These are phyloP conservation scores for Diversispora epigaea DNA, from an alignment of 192 early-diverging fungal species.

Conservation along the genomic window DNA sequence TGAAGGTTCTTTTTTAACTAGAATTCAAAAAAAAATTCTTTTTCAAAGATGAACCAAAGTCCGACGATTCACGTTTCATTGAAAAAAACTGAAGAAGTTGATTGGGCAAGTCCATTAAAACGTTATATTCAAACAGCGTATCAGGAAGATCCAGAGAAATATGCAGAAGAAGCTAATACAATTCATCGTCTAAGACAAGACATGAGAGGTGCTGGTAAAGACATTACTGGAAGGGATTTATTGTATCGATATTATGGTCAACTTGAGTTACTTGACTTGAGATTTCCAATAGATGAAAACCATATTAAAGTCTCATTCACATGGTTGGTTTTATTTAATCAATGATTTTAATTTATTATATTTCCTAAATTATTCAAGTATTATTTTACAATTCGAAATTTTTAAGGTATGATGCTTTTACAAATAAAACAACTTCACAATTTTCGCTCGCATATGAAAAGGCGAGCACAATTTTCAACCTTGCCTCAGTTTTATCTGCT, in stretches of 20 bases:
- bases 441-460: slow-evolving; percentile 97
- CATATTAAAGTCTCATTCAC: slow-evolving; percentile 85
- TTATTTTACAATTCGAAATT: not conserved
- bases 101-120: slow-evolving; percentile 84
- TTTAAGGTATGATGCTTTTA: slow-evolving; percentile 81
- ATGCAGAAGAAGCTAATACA: slow-evolving; percentile 74
- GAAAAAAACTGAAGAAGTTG: slow-evolving; percentile 89
- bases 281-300: slow-evolving; percentile 92
- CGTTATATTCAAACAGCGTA: slow-evolving; percentile 81
- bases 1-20: too few species aligned
- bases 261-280: slow-evolving; percentile 87
- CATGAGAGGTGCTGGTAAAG: slow-evolving; percentile 91
- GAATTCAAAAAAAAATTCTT: not conserved
- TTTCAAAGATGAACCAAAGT: slow-evolving; percentile 45
- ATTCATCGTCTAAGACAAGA: slow-evolving; percentile 94
- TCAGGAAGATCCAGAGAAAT: slow-evolving; percentile 93
- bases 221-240: slow-evolving; percentile 89
- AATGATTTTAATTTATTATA: not conserved
- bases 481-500: slow-evolving; percentile 76
- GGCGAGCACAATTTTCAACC: slow-evolving; percentile 93
- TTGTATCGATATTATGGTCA: slow-evolving; percentile 97
- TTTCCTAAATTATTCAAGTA: not conserved
- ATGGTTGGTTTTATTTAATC: slow-evolving; percentile 63
- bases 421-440: slow-evolving; percentile 72
- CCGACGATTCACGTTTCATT: slow-evolving; percentile 66